phyloP scores from a whole-genome alignment of 805 yeast species.

The Dipodascus geniculatus region DNA sequence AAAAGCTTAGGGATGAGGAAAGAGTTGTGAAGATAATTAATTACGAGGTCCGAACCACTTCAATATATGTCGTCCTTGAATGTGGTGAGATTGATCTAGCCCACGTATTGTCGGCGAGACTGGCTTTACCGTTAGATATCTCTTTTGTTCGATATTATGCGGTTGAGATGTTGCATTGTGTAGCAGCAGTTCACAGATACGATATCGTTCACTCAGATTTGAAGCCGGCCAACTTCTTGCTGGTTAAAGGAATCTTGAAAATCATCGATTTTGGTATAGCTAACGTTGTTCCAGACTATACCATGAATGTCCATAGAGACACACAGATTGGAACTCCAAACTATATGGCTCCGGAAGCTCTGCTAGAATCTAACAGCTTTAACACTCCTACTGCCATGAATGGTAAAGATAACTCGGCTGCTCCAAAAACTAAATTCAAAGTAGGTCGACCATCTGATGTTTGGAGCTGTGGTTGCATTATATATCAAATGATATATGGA shows the following conservation, averaged over 20 bases:
- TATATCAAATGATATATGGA: constrained; percentile 93
- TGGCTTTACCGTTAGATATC: constrained; percentile 43
- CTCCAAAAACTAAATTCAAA: constrained; percentile 34
- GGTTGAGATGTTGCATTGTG: constrained; percentile 68
- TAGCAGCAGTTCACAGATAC: constrained; percentile 72
- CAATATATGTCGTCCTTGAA: constrained; percentile 75
- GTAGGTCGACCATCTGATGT: constrained; percentile 93
- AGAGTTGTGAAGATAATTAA: constrained; percentile 75
- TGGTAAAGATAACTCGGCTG: constrained; percentile 31
- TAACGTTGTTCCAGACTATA: constrained; percentile 87
- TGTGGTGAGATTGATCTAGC: constrained; percentile 90
- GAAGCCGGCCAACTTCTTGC: constrained; percentile 41
- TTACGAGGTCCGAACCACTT: constrained; percentile 52
- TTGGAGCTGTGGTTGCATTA: constrained; percentile 96
- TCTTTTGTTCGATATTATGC: constrained; percentile 74
- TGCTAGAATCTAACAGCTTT: constrained; percentile 29
- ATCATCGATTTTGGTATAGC: constrained; percentile 87
- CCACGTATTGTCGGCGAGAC: constrained; percentile 53
- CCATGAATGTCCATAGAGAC: constrained; percentile 80
- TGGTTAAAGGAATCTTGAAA: constrained; percentile 71
- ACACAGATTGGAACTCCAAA: constrained; percentile 92
- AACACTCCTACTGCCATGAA: neutral
- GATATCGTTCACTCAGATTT: constrained; percentile 81
- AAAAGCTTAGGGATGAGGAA: constrained; percentile 43
- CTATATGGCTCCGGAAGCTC: constrained; percentile 96